Conservation (phyloP, 257 asterid species). For the Anisodus tanguticus region DNA sequence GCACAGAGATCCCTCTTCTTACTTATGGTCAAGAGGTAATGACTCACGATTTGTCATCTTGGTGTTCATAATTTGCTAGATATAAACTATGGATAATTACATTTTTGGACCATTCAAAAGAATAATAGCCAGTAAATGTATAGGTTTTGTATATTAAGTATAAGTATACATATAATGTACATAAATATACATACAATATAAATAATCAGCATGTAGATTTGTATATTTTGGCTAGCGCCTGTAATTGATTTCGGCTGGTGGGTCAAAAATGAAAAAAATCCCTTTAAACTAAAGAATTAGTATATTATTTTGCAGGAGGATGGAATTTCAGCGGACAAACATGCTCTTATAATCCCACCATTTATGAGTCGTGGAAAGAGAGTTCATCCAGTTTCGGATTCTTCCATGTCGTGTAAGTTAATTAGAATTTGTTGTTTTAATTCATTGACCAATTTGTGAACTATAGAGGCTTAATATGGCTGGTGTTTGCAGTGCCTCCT, state of each 20-base stretch:
- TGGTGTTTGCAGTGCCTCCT: conserved; percentile 64
- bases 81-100: background rate
- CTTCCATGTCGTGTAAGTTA: conserved; percentile 71
- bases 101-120: too few relatives aligned
- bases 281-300: conserved; percentile 22
- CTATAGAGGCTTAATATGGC: conserved; percentile 3
- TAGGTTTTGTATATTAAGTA: too few relatives aligned
- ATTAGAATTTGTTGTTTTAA: background rate
- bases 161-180: too few relatives aligned
- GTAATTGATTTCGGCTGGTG: too few relatives aligned
- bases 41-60: conserved; percentile 24
- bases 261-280: too few relatives aligned
- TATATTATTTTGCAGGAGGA: conserved; percentile 66
- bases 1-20: conserved; percentile 86
- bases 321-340: conserved; percentile 91
- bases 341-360: conserved; percentile 92
- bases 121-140: too few relatives aligned
- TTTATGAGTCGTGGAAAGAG: conserved; percentile 75
- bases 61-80: conserved; percentile 5
- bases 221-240: too few relatives aligned
- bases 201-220: too few relatives aligned
- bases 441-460: conserved; percentile 25
- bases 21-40: conserved; percentile 96
- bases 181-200: too few relatives aligned
- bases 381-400: conserved; percentile 76